Conservation (phyloP, 768 basidiomycete genomes). For the Auricularia sp. region DNA sequence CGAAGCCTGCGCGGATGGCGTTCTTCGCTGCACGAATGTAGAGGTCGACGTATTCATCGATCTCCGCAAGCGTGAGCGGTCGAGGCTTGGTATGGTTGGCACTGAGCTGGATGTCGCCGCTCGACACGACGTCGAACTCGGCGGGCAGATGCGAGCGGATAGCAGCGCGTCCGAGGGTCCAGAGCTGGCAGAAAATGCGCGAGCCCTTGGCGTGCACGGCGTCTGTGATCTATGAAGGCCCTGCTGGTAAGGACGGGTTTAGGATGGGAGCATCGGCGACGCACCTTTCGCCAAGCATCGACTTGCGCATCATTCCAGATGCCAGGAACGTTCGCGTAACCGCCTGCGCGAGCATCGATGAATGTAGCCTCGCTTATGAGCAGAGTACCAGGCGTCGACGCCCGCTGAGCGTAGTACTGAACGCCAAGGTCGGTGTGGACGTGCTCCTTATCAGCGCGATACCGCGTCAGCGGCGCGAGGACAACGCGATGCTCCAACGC, state of each 20-base stretch:
- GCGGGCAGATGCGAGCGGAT: neutral
- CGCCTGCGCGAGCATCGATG: slow-evolving; percentile 19
- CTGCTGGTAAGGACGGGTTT: neutral
- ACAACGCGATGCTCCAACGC: slow-evolving; percentile 15
- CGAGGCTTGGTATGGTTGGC: slow-evolving; percentile 16
- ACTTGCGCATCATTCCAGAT: slow-evolving; percentile 56
- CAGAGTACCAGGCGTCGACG: slow-evolving; percentile 17
- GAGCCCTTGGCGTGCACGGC: slow-evolving; percentile 47
- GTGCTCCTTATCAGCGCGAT: slow-evolving; percentile 12
- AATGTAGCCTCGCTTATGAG: slow-evolving; percentile 28
- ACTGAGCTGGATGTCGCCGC: neutral
- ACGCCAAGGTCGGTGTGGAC: slow-evolving; percentile 10
- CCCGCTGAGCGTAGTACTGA: slow-evolving; percentile 13
- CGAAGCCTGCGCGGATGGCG: slow-evolving; percentile 46
- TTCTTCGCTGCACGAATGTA: slow-evolving; percentile 48
- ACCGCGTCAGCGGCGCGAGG: slow-evolving; percentile 17
- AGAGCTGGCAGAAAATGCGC: slow-evolving; percentile 45
- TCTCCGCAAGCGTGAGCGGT: slow-evolving; percentile 37
- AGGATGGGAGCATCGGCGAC: slow-evolving; percentile 8
- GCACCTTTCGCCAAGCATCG: slow-evolving; percentile 42
- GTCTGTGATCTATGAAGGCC: slow-evolving; percentile 37
- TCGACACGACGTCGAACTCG: slow-evolving; percentile 5
- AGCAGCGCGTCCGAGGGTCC: slow-evolving; percentile 44
- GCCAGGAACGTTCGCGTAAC: slow-evolving; percentile 41
- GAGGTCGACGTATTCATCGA: slow-evolving; percentile 37